phyloP scores from a whole-genome alignment of 2,329 filamentous ascomycete species.

The Stagonosporopsis cucurbitacearum region DNA sequence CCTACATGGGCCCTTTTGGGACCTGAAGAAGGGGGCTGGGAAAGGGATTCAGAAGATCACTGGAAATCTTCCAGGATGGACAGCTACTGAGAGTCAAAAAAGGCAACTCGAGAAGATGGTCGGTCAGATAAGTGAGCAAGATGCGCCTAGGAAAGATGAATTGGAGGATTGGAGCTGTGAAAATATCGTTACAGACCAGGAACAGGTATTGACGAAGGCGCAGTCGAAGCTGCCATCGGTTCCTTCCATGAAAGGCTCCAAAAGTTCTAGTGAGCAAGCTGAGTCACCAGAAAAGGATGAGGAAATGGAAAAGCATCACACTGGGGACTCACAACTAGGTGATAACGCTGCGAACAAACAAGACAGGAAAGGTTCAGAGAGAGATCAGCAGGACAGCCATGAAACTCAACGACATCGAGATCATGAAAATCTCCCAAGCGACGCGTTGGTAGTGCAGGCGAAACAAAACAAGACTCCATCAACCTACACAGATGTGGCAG shows the following conservation, averaged over 20 bases:
- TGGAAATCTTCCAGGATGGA: slow-evolving; percentile 24
- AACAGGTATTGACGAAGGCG: slow-evolving; percentile 17
- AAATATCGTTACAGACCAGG: slow-evolving; percentile 10
- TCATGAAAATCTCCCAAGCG: neutral
- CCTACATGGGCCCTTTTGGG: slow-evolving; percentile 23
- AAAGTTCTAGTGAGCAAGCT: neutral
- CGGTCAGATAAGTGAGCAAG: slow-evolving; percentile 23
- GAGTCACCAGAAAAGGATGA: neutral
- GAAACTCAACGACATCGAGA: neutral
- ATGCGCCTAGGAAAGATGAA: slow-evolving; percentile 26
- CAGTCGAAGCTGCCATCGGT: slow-evolving; percentile 23
- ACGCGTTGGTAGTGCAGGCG: neutral
- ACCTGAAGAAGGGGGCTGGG: slow-evolving; percentile 22
- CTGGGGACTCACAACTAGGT: neutral
- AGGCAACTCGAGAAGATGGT: slow-evolving; percentile 30
- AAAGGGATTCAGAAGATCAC: slow-evolving; percentile 29
- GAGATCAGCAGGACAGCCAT: neutral
- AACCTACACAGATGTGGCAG: slow-evolving; percentile 1
- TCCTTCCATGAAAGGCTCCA: neutral
- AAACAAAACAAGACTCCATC: neutral
- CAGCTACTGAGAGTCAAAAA: slow-evolving; percentile 27
- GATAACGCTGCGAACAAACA: neutral
- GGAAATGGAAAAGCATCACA: neutral
- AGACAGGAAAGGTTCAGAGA: neutral
- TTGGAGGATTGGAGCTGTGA: slow-evolving; percentile 25